Evolutionary conservation across 2,329 filamentous ascomycete species (phyloP), one percentile per base, ranked within the genome.

Genomic region (Penicillium griseofulvum): DNA sequence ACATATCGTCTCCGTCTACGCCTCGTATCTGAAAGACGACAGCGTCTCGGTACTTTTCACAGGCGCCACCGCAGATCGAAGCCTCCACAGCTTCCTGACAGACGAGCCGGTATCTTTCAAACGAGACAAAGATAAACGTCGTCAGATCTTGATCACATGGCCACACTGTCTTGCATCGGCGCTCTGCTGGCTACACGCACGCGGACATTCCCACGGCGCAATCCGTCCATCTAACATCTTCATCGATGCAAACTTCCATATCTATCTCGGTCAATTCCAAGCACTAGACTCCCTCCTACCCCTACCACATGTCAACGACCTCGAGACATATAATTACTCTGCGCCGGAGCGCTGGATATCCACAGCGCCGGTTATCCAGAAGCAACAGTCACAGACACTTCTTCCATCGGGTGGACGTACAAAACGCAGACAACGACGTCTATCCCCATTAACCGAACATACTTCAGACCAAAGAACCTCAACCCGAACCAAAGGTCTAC

Each of bases 191-290:
- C 70, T 86, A 1, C 84, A 87, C 63, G 75, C 77, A 10, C 79
- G 79, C 29, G 81, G 80, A 2, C 77, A 81, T 28, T 74, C 74
- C 12, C 84, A 87, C 62, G 79, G 80, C 26, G 77, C 78, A 2
- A 84, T 87, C 55, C 76, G 81, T 16, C 84, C 84, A 1, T 83
- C 82, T 2, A 86, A 84, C 57, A 81, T 87, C 39, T 72, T 84
- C 33, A 74, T 87, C 52, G 80, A 85, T 56, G 72, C 77, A n/a
- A 71, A 77, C 29, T 84, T 82, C 59, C 72, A 74, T 12, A 81
- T 87, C 49, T 81, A 78, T 11, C 80, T 87, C 36, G 81, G 82
- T 46, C 81, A 86, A 54, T 80, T 85, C 56, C 82, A 82, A 43
- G 80, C 76, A 8, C 70, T 86, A 10, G 76, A 79, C 56, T 81